phyloP scores from a whole-genome alignment of 2,329 filamentous ascomycete species.

The Mycosphaerella sp. region DNA sequence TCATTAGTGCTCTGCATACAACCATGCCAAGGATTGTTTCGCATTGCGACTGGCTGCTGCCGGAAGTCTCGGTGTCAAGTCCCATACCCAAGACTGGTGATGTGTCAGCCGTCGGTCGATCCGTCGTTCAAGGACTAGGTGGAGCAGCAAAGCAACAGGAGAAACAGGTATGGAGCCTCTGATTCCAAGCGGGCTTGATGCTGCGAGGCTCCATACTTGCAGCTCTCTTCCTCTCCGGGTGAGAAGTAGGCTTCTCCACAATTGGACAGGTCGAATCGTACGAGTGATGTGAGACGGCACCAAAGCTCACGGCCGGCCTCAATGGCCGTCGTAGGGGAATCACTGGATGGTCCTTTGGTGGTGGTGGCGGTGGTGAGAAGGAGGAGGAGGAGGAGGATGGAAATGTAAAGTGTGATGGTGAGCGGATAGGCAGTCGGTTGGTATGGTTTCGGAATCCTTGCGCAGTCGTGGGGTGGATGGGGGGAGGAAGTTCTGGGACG shows the following conservation, averaged over 20 bases:
- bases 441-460: slow-evolving; percentile 22
- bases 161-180: not conserved
- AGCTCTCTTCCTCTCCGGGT: not conserved
- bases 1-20: too few relatives aligned
- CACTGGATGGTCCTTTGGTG: slow-evolving; percentile 9
- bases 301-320: slow-evolving; percentile 18
- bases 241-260: not conserved
- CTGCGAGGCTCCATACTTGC: not conserved
- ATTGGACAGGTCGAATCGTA: slow-evolving; percentile 14
- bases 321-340: slow-evolving; percentile 17
- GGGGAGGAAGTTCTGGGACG: slow-evolving; percentile 3
- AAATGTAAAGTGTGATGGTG: not conserved
- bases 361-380: too few relatives aligned
- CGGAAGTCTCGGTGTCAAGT: too few relatives aligned
- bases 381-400: not conserved
- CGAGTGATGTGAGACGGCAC: slow-evolving; percentile 13
- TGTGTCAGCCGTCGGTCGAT: too few relatives aligned
- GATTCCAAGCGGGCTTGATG: not conserved
- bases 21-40: too few relatives aligned
- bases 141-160: slow-evolving; percentile 1
- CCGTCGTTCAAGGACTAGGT: too few relatives aligned
- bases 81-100: too few relatives aligned
- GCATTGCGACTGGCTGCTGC: too few relatives aligned
- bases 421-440: slow-evolving; percentile 6
- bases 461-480: slow-evolving; percentile 10